Evolutionary conservation across 805 yeast genomes (phyloP), one percentile per base, ranked within the genome.

Genomic region (Myxozyma mucilagina): DNA sequence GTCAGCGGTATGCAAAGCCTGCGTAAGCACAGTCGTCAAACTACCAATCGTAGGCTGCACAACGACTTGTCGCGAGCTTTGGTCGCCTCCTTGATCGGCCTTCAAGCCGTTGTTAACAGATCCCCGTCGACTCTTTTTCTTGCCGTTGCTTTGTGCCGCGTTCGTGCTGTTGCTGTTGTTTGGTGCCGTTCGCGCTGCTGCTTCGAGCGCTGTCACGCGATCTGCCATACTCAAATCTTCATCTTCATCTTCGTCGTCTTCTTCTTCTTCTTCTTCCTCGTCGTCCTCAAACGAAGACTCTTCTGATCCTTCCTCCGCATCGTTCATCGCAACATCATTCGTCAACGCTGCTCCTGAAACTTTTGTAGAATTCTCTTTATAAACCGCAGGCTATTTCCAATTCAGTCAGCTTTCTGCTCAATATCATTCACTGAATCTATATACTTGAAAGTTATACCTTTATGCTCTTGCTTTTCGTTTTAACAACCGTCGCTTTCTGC

Each of bases 1-100:
- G 72, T 94, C 99, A 69, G 89, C 89, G 20, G 96, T 86, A 69
- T 84, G 86, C 64, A 94, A 79, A 0, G 99, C 93, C 76, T 94
- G 99, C 13, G 92, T 79, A 48, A 94, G 79, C n/a, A 94, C 84
- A 0, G 88, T 85, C 1, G 97, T 84, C 62, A 92, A 82, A 1
- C 97, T 84, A 54, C 94, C 96, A 4, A 88, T 83, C 8, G 84
- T 81, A 20, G 85, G 61, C 18, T 34, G 18, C 13, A 35, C 56
- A 5, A 53, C 31, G 9, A 18, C 53, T 2, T 41, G 41, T n/a
- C 13, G 41, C 41, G 13, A n/a, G 13, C 41, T 38, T 13, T n/a
- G n/a, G 45, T 13, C 18, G 2, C 10, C 18, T 41, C 20, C 44
- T 41, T n/a, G 8, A 14, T 16, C 32, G 11, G 31, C 24, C 24